Conservation (phyloP, 2,329 filamentous ascomycete species). For the Talaromyces sp. region DNA sequence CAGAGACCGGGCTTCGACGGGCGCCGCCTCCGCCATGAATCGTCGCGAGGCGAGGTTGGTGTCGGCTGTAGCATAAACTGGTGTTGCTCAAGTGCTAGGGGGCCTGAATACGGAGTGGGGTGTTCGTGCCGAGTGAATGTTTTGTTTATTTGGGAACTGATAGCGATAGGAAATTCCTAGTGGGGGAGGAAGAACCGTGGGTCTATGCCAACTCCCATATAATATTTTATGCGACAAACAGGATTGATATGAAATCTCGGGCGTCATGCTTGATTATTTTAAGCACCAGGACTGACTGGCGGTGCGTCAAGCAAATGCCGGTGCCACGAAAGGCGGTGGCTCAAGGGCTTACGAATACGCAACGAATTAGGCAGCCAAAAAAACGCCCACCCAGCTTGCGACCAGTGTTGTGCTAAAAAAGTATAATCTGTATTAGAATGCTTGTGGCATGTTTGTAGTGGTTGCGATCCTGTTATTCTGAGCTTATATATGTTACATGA, state of each 20-base stretch:
- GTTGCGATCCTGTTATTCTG: not conserved
- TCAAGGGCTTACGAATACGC: not conserved
- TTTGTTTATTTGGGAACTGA: not conserved
- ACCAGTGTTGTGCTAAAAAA: not conserved
- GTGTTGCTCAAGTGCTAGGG: not conserved
- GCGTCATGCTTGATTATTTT: too few relatives aligned
- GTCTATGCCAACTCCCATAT: not conserved
- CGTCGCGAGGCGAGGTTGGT: not conserved
- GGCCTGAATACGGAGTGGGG: not conserved
- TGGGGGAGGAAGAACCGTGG: not conserved
- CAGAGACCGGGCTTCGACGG: constrained; percentile 76
- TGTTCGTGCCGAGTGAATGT: not conserved
- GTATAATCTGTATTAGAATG: not conserved
- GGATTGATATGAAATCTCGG: not conserved
- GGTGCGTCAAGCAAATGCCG: not conserved
- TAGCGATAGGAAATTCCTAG: not conserved
- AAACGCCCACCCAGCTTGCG: not conserved
- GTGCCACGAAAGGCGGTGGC: not conserved
- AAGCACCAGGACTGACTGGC: not conserved
- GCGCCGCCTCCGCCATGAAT: constrained; percentile 11
- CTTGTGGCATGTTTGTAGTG: not conserved
- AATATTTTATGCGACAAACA: not conserved
- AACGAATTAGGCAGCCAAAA: not conserved
- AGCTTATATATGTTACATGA: not conserved
- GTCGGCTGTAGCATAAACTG: not conserved